These are phyloP conservation scores for Triticum turgidum DNA, from an alignment of 176 grass and related monocot genomes.

Conservation along the genomic window DNA sequence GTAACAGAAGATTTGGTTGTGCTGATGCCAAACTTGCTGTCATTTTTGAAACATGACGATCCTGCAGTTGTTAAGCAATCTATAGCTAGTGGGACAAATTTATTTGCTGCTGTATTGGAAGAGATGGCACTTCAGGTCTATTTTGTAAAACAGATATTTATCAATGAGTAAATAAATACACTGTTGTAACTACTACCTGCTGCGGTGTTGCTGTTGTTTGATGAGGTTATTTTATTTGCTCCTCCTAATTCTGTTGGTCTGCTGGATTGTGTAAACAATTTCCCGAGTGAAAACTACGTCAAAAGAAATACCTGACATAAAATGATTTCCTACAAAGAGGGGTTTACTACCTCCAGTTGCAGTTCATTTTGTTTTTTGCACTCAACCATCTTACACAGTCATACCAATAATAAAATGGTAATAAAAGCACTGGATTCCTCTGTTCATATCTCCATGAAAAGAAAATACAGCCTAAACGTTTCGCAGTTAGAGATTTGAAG, in stretches of 20 bases:
- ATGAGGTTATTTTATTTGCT: constrained; percentile 46
- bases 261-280: constrained; percentile 11
- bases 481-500: constrained; percentile 21
- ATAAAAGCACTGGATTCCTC: neutral
- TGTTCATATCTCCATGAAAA: constrained; percentile 28
- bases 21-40: constrained; percentile 96
- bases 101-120: constrained; percentile 98
- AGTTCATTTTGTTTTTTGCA: constrained; percentile 23
- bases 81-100: constrained; percentile 95
- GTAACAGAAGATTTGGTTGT: constrained; percentile 78
- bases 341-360: constrained; percentile 9
- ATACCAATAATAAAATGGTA: no score
- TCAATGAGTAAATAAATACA: constrained; percentile 68
- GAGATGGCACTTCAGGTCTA: constrained; percentile 99
- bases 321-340: constrained; percentile 12
- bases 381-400: neutral
- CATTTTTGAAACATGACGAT: constrained; percentile 81
- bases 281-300: constrained; percentile 5
- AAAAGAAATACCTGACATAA: constrained; percentile 27
- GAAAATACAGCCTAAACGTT: constrained; percentile 20
- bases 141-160: constrained; percentile 89
- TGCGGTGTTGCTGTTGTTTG: constrained; percentile 51
- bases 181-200: constrained; percentile 51
- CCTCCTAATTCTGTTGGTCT: constrained; percentile 12
- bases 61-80: constrained; percentile 80